Evolutionary conservation across 2,329 filamentous ascomycete species (phyloP).

Genomic region (Calonectria fujianensis): DNA sequence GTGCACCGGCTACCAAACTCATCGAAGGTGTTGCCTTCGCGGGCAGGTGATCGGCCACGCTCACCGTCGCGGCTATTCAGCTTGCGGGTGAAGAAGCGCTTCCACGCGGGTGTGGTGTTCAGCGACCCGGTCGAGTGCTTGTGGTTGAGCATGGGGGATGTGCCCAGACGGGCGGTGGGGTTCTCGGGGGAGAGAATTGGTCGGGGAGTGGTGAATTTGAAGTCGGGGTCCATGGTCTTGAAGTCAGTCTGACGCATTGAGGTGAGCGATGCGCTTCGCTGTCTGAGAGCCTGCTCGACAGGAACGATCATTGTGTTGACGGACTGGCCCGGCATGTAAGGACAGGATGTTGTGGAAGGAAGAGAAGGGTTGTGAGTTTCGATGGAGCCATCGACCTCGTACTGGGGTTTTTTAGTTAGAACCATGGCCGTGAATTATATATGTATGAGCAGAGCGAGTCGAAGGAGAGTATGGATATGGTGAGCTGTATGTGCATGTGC

Average conservation of each 20-base stretch:
- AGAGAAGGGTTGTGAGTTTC: constrained; percentile 85
- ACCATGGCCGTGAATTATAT: constrained; percentile 35
- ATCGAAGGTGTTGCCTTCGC: constrained; percentile 45
- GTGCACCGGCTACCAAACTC: constrained; percentile 47
- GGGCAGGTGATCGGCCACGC: constrained; percentile 58
- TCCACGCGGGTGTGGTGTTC: constrained; percentile 71
- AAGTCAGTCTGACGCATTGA: constrained; percentile 75
- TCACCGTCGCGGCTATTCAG: constrained; percentile 58
- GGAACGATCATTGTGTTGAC: constrained; percentile 92
- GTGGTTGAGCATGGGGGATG: constrained; percentile 58
- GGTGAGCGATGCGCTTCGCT: constrained; percentile 79
- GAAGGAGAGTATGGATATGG: constrained; percentile 19
- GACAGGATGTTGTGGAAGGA: constrained; percentile 86
- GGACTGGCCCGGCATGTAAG: constrained; percentile 89
- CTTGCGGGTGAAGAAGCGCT: constrained; percentile 70
- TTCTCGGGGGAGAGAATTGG: constrained; percentile 66
- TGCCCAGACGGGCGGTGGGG: constrained; percentile 53
- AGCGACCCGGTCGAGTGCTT: constrained; percentile 67
- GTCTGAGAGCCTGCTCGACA: constrained; percentile 76
- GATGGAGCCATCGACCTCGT: constrained; percentile 85
- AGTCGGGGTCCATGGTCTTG: constrained; percentile 85
- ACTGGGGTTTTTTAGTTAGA: constrained; percentile 71
- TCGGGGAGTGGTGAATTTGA: constrained; percentile 83
- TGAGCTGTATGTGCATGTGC: constrained; percentile 25
- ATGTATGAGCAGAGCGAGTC: constrained; percentile 13